Percentiles rank a stretch among this genome's conserved stretches.
Conservation (phyloP, 2,329 filamentous ascomycete species). For the Lecanicillium sp. region DNA sequence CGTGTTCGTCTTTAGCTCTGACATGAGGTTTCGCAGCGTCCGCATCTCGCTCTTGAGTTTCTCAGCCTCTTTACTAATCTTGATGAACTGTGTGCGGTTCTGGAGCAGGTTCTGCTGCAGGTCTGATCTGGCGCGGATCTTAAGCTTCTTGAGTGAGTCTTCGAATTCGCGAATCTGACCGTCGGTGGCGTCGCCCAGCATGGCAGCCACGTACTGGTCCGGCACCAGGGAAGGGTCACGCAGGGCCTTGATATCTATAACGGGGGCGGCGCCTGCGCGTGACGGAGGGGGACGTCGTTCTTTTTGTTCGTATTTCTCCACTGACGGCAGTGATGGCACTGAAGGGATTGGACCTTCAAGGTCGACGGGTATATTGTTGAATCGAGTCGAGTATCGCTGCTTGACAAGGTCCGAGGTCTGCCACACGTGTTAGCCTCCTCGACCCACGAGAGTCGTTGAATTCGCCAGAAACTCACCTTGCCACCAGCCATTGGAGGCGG, state of each 20-base stretch:
- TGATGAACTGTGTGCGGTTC: slow-evolving; percentile 97
- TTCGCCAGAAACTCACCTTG: slow-evolving; percentile 38
- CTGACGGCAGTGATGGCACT: slow-evolving; percentile 60
- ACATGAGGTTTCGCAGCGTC: slow-evolving; percentile 81
- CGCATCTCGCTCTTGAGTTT: slow-evolving; percentile 97
- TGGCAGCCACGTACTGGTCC: slow-evolving; percentile 69
- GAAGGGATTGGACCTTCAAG: slow-evolving; percentile 64
- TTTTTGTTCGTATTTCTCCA: slow-evolving; percentile 52
- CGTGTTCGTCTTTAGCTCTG: slow-evolving; percentile 78
- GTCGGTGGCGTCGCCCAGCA: slow-evolving; percentile 80
- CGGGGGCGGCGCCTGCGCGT: slow-evolving; percentile 50
- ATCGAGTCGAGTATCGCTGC: slow-evolving; percentile 86
- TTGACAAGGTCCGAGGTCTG: slow-evolving; percentile 82
- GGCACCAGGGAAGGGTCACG: slow-evolving; percentile 72
- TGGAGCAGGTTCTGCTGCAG: slow-evolving; percentile 94
- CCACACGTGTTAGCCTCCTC: slow-evolving; percentile 8
- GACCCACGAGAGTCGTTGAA: background rate
- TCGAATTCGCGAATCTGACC: slow-evolving; percentile 82
- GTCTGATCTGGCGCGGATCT: slow-evolving; percentile 71
- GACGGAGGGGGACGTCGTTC: slow-evolving; percentile 49
- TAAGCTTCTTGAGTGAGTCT: slow-evolving; percentile 66
- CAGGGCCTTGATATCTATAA: slow-evolving; percentile 70
- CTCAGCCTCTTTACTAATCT: slow-evolving; percentile 98
- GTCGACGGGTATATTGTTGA: slow-evolving; percentile 69
- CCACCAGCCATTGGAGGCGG: slow-evolving; percentile 47